Base-by-base conservation (phyloP, 1,284 basidiomycete genomes). In the Rhodotorula mucilaginosa region DNA sequence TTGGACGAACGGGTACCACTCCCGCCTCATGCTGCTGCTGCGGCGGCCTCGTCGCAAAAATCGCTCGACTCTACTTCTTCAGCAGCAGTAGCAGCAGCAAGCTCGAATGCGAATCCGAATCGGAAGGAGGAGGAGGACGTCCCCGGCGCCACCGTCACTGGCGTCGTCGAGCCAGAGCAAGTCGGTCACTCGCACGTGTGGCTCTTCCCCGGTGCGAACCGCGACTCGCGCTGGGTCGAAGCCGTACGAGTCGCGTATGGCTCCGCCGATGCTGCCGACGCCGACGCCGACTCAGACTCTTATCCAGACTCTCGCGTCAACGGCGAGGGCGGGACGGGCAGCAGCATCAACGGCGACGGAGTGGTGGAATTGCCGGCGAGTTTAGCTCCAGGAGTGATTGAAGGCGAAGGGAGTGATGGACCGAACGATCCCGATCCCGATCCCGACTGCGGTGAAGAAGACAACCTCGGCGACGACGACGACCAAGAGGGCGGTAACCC, bases 231-330 rank as follows among this genome's bases (percentile, higher is more conserved):
- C 29, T 64, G 56, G 47, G 57, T 67, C 23, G 44, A 66, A 19
- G 56, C 62, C 3, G 58, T 72, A 26, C 65, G 72, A 31, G 66
- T 64, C 6, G 73, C 69, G 23, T 68, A 67, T n/a, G 65, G 64
- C 15, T 51, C 60, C 29, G 60, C 66, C 26, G 52, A 52, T 18
- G 58, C 51, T 18, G 63, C 46, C 26, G 64, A 34, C 12, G 52
- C 60, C 16, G 46, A 26, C 47, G 59, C 31, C 39, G 68, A 59
- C 7, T 47, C 16, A 3, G 18, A 56, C 52, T 23, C 18, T 26
- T 26, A 26, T 26, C 26, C 26, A 26, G 26, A 26, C 26, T 26
- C 26, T 26, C 10, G 63, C 39, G 8, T 26, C 4, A 31, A 54
- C 15, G n/a, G 29, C 8, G 51, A 13, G 39, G 52, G 5, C 2